Evolutionary conservation across 306 rosid species (phyloP).

Genomic region (Inga oerstediana): DNA sequence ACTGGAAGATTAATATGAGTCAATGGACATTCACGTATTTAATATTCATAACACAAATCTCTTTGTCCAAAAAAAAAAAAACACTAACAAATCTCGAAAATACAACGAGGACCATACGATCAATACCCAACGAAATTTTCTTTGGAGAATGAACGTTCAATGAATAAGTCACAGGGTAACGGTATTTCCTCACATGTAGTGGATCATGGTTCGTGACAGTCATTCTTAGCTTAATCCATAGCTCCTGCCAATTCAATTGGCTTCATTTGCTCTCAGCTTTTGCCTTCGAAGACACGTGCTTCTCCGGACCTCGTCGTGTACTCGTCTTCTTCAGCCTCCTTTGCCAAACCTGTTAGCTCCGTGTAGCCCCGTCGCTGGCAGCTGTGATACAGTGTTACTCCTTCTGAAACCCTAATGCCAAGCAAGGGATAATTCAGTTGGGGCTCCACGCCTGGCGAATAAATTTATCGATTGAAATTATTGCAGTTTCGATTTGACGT

Average conservation of each 20-base stretch:
- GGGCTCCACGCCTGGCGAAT: neutral
- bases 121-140: neutral
- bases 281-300: slow-evolving; percentile 29
- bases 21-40: no score
- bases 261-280: neutral
- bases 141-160: neutral
- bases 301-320: neutral
- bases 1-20: no score
- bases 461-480: slow-evolving; percentile 22
- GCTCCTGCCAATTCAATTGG: neutral
- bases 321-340: slow-evolving; percentile 50
- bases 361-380: slow-evolving; percentile 30
- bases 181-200: neutral
- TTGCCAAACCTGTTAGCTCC: slow-evolving; percentile 33
- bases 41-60: no score
- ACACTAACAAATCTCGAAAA: no score
- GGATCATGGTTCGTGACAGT: neutral
- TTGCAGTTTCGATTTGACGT: neutral
- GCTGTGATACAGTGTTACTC: neutral
- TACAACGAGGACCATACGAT: neutral
- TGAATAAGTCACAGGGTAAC: neutral
- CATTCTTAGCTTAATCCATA: neutral
- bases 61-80: no score
- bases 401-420: slow-evolving; percentile 33
- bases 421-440: neutral